Base-by-base conservation (phyloP, 768 basidiomycete species). In the Pisolithus tinctorius region DNA sequence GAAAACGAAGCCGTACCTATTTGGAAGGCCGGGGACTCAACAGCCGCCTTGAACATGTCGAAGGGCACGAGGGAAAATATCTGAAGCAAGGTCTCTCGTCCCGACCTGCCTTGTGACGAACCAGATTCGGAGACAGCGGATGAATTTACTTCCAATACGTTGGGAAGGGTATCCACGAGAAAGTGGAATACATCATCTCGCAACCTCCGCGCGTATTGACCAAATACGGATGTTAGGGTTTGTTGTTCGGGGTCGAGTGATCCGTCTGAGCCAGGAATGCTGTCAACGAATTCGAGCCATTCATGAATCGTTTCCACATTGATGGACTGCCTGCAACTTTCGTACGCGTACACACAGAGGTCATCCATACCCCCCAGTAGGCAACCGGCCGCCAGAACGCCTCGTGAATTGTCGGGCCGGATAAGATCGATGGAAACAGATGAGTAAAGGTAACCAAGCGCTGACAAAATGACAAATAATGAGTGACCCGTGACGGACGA, bases 321-420 rank as follows among this genome's bases (percentile, higher is more conserved):
- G 70, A 95, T 84, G 38, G 86, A 87, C 53, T 79, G 81, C 59
- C 80, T 79, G 73, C 88, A 91, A 45, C 82, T 72, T 48, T 82
- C 80, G 67, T 93, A 93, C 20, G 92, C 80, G 61, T 84, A 84
- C 56, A 77, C 77, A 68, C 84, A 86, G 34, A 94, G 73, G 34
- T 93, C 88, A 42, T 91, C 82, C 86, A 93, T 87, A 41, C 88
- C 90, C 48, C 88, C 89, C 42, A 93, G 79, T 31, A 92, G 74
- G 68, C 84, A 89, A 13, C 86, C 87, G 42, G 90, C 86, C 43
- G 91, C 88, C 46, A 95, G 81, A 37, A 92, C 86, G 17, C 82
- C 84, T 63, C 90, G 83, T 51, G 90, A 86, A 69, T 93, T 93
- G 62, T 83, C 78, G 47, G 86, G 78, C 60, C 78, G 79, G 58